phyloP scores from a whole-genome alignment of 306 rosid genomes.

The Trifolium subterraneum region DNA sequence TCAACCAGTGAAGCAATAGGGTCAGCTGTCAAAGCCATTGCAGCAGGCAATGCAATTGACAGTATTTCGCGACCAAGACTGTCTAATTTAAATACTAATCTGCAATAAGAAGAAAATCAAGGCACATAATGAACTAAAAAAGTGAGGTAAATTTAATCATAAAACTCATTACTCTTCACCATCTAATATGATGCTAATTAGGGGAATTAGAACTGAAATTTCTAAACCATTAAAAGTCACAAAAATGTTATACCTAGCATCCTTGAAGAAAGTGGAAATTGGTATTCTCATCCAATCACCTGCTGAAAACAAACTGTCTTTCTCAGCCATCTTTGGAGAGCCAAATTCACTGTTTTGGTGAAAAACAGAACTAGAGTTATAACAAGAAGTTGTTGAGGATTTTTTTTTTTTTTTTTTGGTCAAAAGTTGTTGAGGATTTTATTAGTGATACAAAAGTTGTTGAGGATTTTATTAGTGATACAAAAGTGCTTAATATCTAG shows the following conservation, averaged over 20 bases:
- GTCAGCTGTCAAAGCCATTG: conserved; percentile 91
- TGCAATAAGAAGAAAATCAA: conserved; percentile 38
- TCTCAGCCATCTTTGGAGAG: conserved; percentile 57
- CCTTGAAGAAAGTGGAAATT: conserved; percentile 64
- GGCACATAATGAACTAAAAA: conserved; percentile 2
- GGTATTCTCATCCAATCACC: conserved; percentile 60
- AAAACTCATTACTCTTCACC: conserved; percentile 10
- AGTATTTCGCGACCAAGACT: conserved; percentile 80
- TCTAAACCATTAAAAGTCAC: no score
- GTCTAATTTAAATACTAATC: conserved; percentile 56
- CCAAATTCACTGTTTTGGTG: conserved; percentile 35
- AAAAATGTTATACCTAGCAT: conserved; percentile 57
- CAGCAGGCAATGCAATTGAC: conserved; percentile 87
- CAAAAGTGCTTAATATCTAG: conserved; percentile 24
- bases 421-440: no score
- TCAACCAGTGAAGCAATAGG: conserved; percentile 93
- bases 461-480: no score
- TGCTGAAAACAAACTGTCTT: conserved; percentile 47
- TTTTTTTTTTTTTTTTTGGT: no score
- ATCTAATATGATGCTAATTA: neutral
- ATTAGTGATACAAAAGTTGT: conserved; percentile 24
- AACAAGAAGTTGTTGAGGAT: conserved; percentile 1
- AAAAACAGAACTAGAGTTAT: conserved; percentile 22
- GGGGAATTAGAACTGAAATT: neutral
- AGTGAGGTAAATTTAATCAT: neutral